A percentile compares a stretch with the other conserved stretches of the same genome.
Conservation (phyloP, 495 filamentous ascomycete genomes). For the Xylaria flabelliformis region DNA sequence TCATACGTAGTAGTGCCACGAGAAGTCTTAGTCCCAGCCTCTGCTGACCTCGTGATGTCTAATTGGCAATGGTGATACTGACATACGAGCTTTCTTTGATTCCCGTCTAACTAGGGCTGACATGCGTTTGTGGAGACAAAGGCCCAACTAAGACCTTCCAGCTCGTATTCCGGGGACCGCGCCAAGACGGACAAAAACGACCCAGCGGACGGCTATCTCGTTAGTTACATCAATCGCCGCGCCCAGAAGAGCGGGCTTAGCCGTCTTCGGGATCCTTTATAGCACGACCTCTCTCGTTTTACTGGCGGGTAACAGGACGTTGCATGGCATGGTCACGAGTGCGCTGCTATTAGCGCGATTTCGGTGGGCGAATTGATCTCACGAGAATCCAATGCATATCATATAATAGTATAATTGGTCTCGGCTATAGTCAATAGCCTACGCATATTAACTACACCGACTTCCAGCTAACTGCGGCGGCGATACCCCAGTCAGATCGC, state of each 20-base stretch:
- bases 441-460: neutral
- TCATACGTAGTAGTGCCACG: slow-evolving; percentile 5
- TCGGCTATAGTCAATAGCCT: neutral
- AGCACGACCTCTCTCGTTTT: neutral
- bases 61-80: slow-evolving; percentile 25
- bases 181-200: slow-evolving; percentile 16
- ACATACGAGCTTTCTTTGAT: slow-evolving; percentile 25
- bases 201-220: neutral
- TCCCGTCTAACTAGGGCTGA: slow-evolving; percentile 6
- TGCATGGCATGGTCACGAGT: slow-evolving; percentile 3
- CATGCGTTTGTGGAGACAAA: slow-evolving; percentile 18
- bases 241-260: neutral
- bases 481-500: slow-evolving; percentile 2
- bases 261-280: neutral
- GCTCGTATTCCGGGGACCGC: slow-evolving; percentile 24
- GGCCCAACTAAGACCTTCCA: neutral
- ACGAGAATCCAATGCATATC: neutral
- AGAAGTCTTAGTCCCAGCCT: slow-evolving; percentile 22
- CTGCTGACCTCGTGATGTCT: slow-evolving; percentile 29
- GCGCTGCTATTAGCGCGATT: slow-evolving; percentile 1
- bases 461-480: neutral
- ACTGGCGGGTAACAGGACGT: neutral
- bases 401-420: neutral
- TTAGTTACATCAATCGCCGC: slow-evolving; percentile 11
- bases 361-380: neutral